Conservation (phyloP, 2,329 filamentous ascomycete genomes). For the Metarhizium brunneum region DNA sequence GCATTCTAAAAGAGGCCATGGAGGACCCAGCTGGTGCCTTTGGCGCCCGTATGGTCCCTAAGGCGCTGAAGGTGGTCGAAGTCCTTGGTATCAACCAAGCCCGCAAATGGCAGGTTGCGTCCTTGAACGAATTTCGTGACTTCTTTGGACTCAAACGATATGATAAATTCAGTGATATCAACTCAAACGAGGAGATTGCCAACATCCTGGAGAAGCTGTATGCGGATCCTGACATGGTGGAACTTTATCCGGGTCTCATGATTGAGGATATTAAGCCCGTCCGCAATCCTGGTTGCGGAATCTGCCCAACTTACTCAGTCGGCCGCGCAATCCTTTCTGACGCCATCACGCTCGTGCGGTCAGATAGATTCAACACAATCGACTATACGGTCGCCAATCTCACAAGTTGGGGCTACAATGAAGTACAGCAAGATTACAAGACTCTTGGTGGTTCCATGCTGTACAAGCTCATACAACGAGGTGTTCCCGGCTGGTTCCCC, state of each 20-base stretch:
- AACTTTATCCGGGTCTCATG: slow-evolving; percentile 60
- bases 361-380: slow-evolving; percentile 49
- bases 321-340: slow-evolving; percentile 49
- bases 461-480: slow-evolving; percentile 36
- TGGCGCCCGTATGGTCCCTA: slow-evolving; percentile 49
- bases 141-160: slow-evolving; percentile 53
- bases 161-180: slow-evolving; percentile 49
- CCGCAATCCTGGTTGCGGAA: slow-evolving; percentile 40
- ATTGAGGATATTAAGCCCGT: slow-evolving; percentile 47
- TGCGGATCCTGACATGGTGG: slow-evolving; percentile 54
- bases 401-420: slow-evolving; percentile 34
- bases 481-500: slow-evolving; percentile 31
- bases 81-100: slow-evolving; percentile 53
- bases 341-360: slow-evolving; percentile 48
- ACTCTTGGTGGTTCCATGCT: slow-evolving; percentile 32
- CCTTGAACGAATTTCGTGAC: slow-evolving; percentile 55
- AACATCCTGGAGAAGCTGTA: slow-evolving; percentile 49
- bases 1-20: slow-evolving; percentile 46
- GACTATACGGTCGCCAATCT: slow-evolving; percentile 33
- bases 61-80: slow-evolving; percentile 50
- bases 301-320: slow-evolving; percentile 43
- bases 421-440: slow-evolving; percentile 18
- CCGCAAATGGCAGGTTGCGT: slow-evolving; percentile 51
- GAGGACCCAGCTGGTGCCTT: slow-evolving; percentile 52
- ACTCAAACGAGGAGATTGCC: slow-evolving; percentile 44